Conservation (phyloP, 108 stramenopile genomes). For the Fistulifera pelliculosa region DNA sequence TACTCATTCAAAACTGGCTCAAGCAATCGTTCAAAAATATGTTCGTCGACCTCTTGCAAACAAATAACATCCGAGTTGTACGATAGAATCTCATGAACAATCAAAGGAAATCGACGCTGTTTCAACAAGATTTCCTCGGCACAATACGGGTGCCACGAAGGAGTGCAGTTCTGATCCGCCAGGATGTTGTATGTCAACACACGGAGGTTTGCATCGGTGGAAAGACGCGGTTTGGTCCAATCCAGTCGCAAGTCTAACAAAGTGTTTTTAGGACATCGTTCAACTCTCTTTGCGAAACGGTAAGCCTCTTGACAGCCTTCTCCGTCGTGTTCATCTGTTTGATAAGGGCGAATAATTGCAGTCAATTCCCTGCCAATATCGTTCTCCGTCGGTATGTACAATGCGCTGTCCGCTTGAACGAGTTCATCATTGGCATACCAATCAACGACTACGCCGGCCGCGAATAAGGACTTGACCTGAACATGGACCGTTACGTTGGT, state of each 20-base stretch:
- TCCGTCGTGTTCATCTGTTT: slow-evolving; percentile 9
- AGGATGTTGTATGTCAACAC: slow-evolving; percentile 71
- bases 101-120: slow-evolving; percentile 48
- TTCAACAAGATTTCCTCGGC: slow-evolving; percentile 25
- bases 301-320: slow-evolving; percentile 30
- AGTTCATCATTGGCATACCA: slow-evolving; percentile 45
- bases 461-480: slow-evolving; percentile 25
- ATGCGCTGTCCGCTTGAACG: slow-evolving; percentile 9
- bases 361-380: slow-evolving; percentile 20
- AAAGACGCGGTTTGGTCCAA: slow-evolving; percentile 4
- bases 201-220: slow-evolving; percentile 22
- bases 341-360: slow-evolving; percentile 14
- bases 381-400: slow-evolving; percentile 19
- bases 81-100: slow-evolving; percentile 56
- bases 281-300: slow-evolving; percentile 14
- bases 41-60: slow-evolving; percentile 70
- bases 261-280: slow-evolving; percentile 17
- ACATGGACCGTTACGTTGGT: slow-evolving; percentile 43
- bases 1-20: slow-evolving; percentile 16
- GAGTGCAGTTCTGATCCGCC: slow-evolving; percentile 54
- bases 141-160: slow-evolving; percentile 25
- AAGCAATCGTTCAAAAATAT: slow-evolving; percentile 20
- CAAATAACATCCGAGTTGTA: slow-evolving; percentile 63
- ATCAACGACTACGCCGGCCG: slow-evolving; percentile 31
- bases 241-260: slow-evolving; percentile 11